A percentile compares a stretch with the other conserved stretches of the same genome.
These are phyloP conservation scores for Tetraselmis chui DNA, from an alignment of 139 green algal genomes.

Conservation along the genomic window DNA sequence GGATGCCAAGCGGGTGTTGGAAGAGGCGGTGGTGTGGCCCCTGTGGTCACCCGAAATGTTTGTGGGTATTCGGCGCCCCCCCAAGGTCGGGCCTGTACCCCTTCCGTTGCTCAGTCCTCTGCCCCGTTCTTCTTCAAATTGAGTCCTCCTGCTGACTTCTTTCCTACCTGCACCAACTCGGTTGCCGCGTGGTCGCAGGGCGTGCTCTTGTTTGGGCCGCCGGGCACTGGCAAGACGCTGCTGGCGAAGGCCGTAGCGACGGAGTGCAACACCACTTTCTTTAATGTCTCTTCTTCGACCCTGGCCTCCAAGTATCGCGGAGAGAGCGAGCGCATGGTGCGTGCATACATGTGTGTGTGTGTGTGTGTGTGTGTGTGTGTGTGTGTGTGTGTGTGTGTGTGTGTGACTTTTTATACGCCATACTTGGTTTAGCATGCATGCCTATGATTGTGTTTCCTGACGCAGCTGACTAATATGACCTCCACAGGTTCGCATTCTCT, in stretches of 20 bases:
- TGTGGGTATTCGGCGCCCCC: no score
- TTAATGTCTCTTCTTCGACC: constrained; percentile 44
- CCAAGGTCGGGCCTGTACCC: no score
- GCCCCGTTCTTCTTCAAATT: no score
- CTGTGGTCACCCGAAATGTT: no score
- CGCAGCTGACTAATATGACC: neutral
- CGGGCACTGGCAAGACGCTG: constrained; percentile 90
- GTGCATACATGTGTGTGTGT: neutral
- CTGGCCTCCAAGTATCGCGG: constrained; percentile 85
- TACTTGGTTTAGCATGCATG: neutral
- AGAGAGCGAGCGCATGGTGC: constrained; percentile 70
- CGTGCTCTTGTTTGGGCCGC: constrained; percentile 91
- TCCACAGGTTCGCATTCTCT: constrained; percentile 67
- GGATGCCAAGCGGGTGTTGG: no score
- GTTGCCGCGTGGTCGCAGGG: no score
- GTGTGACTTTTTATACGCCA: neutral
- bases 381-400: no score
- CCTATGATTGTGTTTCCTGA: no score
- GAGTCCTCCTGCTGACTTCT: no score
- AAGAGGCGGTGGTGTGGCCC: no score
- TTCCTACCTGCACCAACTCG: no score
- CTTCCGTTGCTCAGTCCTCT: no score
- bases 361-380: neutral
- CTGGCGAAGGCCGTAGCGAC: constrained; percentile 76
- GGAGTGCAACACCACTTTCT: constrained; percentile 88